Evolutionary conservation across 192 early-diverging fungal genomes (phyloP).

Genomic region (Umbelopsis sp.): DNA sequence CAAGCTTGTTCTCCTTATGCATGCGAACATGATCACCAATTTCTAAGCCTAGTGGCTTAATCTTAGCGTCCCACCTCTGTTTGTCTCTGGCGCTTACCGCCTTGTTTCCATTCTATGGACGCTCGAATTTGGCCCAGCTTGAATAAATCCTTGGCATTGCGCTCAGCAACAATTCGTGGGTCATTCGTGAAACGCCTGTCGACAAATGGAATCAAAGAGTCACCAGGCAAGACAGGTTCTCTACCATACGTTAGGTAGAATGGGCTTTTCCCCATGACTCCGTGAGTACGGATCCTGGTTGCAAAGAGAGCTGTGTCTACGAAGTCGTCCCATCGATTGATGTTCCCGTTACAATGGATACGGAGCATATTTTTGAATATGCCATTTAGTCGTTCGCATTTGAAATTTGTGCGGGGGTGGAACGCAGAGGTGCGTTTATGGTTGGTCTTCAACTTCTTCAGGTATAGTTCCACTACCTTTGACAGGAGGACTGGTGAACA

Average conservation of each 20-base stretch:
- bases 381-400: too few relatives aligned
- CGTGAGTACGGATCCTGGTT: too few relatives aligned
- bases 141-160: not conserved
- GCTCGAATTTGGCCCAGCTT: constrained; percentile 3
- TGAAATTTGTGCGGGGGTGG: too few relatives aligned
- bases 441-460: too few relatives aligned
- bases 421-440: too few relatives aligned
- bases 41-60: constrained; percentile 6
- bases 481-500: too few relatives aligned
- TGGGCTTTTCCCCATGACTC: not conserved
- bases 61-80: constrained; percentile 3
- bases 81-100: constrained; percentile 1
- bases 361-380: too few relatives aligned
- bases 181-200: constrained; percentile 4
- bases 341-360: too few relatives aligned
- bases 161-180: not conserved
- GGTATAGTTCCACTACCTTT: too few relatives aligned
- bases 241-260: constrained; percentile 27
- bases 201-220: constrained; percentile 18
- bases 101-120: not conserved
- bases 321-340: too few relatives aligned
- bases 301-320: too few relatives aligned
- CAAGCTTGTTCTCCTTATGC: not conserved
- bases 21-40: constrained; percentile 7
- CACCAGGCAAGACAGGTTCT: constrained; percentile 23